phyloP scores from a whole-genome alignment of 768 basidiomycete species.

The Amanita rimosa region DNA sequence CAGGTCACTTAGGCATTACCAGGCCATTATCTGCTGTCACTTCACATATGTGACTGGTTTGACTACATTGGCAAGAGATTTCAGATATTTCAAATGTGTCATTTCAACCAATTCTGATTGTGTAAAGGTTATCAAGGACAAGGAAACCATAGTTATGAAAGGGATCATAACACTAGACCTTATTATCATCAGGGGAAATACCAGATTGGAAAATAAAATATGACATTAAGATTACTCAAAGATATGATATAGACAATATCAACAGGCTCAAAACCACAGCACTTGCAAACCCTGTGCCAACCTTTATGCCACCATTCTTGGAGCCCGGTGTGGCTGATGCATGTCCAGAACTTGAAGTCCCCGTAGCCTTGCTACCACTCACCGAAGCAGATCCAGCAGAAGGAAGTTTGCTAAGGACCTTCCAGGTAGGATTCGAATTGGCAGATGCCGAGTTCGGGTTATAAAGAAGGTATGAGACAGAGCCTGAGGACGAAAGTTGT shows the following conservation, averaged over 20 bases:
- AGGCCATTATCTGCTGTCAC: no score
- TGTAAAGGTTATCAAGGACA: no score
- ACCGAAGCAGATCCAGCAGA: conserved; percentile 24
- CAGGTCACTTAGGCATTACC: no score
- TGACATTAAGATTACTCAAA: not conserved
- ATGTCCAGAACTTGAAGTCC: not conserved
- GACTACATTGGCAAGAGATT: no score
- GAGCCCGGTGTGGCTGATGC: not conserved
- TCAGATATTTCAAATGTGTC: no score
- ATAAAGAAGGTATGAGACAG: conserved; percentile 51
- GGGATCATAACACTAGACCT: no score
- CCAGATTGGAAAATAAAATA: no score
- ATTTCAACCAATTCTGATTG: no score
- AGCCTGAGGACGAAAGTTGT: conserved; percentile 53
- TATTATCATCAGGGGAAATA: no score
- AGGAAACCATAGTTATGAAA: no score
- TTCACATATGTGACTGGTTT: no score
- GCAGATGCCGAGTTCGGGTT: conserved; percentile 31
- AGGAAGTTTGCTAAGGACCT: conserved; percentile 30
- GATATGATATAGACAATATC: not conserved
- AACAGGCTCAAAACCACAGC: not conserved
- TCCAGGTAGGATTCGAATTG: conserved; percentile 36
- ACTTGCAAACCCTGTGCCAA: not conserved
- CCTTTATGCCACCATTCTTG: not conserved
- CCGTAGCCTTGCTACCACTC: not conserved